These are phyloP conservation scores for Thielaviopsis punctulata DNA, from an alignment of 2,329 filamentous ascomycete genomes.

Conservation along the genomic window DNA sequence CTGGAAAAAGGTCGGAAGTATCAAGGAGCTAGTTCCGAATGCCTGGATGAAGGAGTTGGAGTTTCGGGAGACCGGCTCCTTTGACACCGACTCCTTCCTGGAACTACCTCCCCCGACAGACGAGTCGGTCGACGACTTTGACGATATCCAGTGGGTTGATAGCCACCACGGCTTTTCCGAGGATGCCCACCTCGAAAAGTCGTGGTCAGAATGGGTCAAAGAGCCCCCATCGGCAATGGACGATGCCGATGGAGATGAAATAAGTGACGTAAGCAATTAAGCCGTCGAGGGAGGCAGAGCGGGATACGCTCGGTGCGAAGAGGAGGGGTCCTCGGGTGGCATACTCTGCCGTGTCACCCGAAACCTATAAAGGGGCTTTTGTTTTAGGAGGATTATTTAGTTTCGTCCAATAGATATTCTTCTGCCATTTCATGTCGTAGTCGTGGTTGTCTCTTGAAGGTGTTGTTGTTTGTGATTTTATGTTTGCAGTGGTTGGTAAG, in stretches of 20 bases:
- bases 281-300: not conserved
- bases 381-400: not conserved
- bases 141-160: not conserved
- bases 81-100: not conserved
- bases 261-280: not conserved
- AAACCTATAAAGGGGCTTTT: not conserved
- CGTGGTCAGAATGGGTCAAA: not conserved
- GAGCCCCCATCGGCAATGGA: not conserved
- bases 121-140: conserved; percentile 3
- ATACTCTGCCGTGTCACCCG: not conserved
- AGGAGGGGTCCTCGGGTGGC: not conserved
- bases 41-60: not conserved
- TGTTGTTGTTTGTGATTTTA: no score
- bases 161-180: not conserved
- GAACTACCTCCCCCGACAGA: not conserved
- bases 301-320: not conserved
- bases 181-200: not conserved
- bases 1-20: conserved; percentile 1
- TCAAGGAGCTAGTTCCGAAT: conserved; percentile 1
- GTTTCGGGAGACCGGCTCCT: not conserved
- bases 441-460: no score
- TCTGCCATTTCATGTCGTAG: not conserved
- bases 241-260: not conserved
- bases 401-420: not conserved
- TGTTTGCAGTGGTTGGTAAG: not conserved